Percentiles rank a stretch among this genome's conserved stretches.
phyloP scores from a whole-genome alignment of 2,329 filamentous ascomycete genomes.

The Diaporthe capsici region DNA sequence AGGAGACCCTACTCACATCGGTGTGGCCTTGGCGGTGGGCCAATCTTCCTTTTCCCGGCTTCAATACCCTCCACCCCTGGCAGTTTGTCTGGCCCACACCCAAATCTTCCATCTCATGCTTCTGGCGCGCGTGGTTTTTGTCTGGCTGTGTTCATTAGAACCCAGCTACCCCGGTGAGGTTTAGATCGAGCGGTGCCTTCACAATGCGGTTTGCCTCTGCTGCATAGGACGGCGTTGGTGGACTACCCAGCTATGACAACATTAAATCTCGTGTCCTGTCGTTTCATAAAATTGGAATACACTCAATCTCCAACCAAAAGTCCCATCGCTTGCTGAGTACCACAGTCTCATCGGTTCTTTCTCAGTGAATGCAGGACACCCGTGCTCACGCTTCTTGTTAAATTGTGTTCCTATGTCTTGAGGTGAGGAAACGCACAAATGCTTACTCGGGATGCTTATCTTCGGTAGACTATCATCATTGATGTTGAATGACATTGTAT shows the following conservation, averaged over 20 bases:
- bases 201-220: neutral
- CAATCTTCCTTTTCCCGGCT: neutral
- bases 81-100: neutral
- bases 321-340: neutral
- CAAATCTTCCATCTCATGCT: conserved; percentile 11
- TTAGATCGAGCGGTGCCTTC: conserved; percentile 20
- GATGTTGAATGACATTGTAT: neutral
- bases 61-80: conserved; percentile 9
- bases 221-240: conserved; percentile 27
- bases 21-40: neutral
- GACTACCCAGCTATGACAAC: conserved; percentile 11
- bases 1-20: neutral
- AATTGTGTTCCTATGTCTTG: neutral
- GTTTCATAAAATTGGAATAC: conserved; percentile 10
- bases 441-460: neutral
- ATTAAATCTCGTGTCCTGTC: conserved; percentile 2
- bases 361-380: neutral
- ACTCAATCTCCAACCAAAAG: neutral
- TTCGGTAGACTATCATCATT: neutral
- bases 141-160: conserved; percentile 2
- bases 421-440: neutral
- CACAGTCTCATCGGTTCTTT: neutral
- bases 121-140: conserved; percentile 21
- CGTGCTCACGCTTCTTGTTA: neutral
- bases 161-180: neutral